These are phyloP conservation scores for Globisporangium spiculum DNA, from an alignment of 352 stramenopile genomes.

Conservation along the genomic window DNA sequence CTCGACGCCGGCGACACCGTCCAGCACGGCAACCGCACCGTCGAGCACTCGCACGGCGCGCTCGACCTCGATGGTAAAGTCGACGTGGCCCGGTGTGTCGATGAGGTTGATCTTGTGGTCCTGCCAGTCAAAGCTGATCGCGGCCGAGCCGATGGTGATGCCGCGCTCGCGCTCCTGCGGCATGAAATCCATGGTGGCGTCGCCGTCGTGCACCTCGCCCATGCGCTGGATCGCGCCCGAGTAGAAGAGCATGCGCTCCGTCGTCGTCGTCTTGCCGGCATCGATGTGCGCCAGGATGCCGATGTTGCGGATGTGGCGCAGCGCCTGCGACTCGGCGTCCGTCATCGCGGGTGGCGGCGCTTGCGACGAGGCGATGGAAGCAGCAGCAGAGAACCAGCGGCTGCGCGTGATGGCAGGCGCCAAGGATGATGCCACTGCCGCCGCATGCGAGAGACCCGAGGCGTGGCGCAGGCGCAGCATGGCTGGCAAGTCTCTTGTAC, in stretches of 20 bases:
- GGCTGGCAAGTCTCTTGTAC: background rate
- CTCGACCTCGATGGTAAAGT: conserved; percentile 99
- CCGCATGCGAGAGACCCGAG: conserved; percentile 7
- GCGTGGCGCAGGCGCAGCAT: conserved; percentile 3
- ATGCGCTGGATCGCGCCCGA: conserved; percentile 74
- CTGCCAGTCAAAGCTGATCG: conserved; percentile 95
- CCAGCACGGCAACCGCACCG: conserved; percentile 95
- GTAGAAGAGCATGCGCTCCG: conserved; percentile 98
- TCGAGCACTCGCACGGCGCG: conserved; percentile 96
- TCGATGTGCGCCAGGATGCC: conserved; percentile 99
- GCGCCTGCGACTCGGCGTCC: conserved; percentile 14
- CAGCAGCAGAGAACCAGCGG: background rate
- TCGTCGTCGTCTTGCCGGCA: conserved; percentile 98
- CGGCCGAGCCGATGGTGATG: conserved; percentile 97
- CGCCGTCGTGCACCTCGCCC: conserved; percentile 74
- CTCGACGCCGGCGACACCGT: conserved; percentile 97
- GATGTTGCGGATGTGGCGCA: conserved; percentile 92
- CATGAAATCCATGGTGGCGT: conserved; percentile 85
- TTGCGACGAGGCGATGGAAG: background rate
- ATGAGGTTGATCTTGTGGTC: conserved; percentile 97
- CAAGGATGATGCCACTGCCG: background rate
- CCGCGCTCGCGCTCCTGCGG: conserved; percentile 95
- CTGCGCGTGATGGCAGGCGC: background rate
- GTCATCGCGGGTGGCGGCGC: background rate
- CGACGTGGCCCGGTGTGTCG: conserved; percentile 96